A percentile compares a stretch with the other conserved stretches of the same genome.
Conservation (phyloP, 345 rosid species). For the Heritiera fomes region DNA sequence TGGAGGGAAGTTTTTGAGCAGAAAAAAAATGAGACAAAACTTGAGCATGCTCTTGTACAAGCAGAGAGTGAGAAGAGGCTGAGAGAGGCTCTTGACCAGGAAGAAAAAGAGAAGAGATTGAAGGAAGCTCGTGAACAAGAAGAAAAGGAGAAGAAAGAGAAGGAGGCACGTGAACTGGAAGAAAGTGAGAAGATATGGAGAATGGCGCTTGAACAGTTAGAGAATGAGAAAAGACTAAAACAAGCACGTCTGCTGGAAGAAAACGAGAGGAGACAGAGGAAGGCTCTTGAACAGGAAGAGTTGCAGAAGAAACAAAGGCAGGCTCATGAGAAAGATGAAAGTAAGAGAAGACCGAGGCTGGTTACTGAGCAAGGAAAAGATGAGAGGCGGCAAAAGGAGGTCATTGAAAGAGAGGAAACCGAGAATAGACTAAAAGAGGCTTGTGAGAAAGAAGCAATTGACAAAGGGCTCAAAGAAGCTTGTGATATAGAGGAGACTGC, state of each 20-base stretch:
- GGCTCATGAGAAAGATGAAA: slow-evolving; percentile 49
- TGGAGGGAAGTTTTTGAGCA: slow-evolving; percentile 38
- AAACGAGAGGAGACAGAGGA: slow-evolving; percentile 34
- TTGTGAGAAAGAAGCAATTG: slow-evolving; percentile 26
- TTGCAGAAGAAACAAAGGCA: slow-evolving; percentile 38
- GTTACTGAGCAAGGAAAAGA: slow-evolving; percentile 42
- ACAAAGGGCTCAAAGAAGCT: slow-evolving; percentile 10
- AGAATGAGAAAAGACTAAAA: slow-evolving; percentile 43
- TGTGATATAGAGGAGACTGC: slow-evolving; percentile 28
- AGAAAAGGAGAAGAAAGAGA: slow-evolving; percentile 41
- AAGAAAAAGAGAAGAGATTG: slow-evolving; percentile 39
- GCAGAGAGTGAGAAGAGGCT: slow-evolving; percentile 40
- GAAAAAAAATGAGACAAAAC: slow-evolving; percentile 43
- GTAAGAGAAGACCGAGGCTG: slow-evolving; percentile 36
- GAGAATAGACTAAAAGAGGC: slow-evolving; percentile 41
- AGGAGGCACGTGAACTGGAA: slow-evolving; percentile 44
- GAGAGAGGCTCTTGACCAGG: slow-evolving; percentile 32
- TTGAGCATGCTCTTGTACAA: slow-evolving; percentile 30
- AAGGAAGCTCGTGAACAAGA: slow-evolving; percentile 42
- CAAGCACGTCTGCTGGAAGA: slow-evolving; percentile 41
- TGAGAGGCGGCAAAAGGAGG: slow-evolving; percentile 35
- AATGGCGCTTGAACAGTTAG: slow-evolving; percentile 46
- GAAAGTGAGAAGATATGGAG: slow-evolving; percentile 46
- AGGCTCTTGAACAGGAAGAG: slow-evolving; percentile 35
- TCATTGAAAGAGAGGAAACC: slow-evolving; percentile 36